Evolutionary conservation across 805 yeast species (phyloP).

Genomic region (Saccharomycopsis synnaedendra): DNA sequence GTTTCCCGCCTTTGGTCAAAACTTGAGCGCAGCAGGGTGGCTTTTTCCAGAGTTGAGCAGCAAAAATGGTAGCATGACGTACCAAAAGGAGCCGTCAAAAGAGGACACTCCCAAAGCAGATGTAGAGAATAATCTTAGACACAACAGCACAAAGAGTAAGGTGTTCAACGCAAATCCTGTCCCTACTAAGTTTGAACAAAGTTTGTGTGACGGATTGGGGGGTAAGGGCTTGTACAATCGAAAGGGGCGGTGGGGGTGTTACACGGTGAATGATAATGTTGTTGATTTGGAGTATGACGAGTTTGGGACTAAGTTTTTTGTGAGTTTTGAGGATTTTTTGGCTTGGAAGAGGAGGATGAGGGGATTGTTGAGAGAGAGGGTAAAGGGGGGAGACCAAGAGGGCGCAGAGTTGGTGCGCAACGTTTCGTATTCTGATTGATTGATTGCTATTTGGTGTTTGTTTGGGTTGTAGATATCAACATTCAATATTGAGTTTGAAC

Average conservation of each 20-base stretch:
- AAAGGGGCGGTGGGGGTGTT: conserved; percentile 9
- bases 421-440: conserved; percentile 6
- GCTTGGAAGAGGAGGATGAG: conserved; percentile 68
- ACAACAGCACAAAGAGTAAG: conserved; percentile 2
- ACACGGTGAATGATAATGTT: conserved; percentile 1
- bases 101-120: conserved; percentile 3
- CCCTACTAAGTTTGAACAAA: conserved; percentile 10
- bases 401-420: conserved; percentile 17
- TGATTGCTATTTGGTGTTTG: background rate
- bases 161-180: conserved; percentile 11
- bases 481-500: no score
- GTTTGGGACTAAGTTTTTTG: conserved; percentile 8
- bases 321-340: conserved; percentile 40
- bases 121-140: conserved; percentile 3
- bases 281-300: conserved; percentile 10
- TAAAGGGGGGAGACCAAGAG: conserved; percentile 30
- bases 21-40: conserved; percentile 6
- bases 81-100: background rate
- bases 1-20: conserved; percentile 12
- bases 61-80: background rate
- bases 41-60: conserved; percentile 2
- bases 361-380: conserved; percentile 38
- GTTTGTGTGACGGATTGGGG: conserved; percentile 3
- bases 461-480: no score
- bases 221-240: conserved; percentile 10